Percentiles rank a stretch among this genome's conserved stretches.
Evolutionary conservation across 768 basidiomycete genomes (phyloP).

Genomic region (Lentinula guzmanii): DNA sequence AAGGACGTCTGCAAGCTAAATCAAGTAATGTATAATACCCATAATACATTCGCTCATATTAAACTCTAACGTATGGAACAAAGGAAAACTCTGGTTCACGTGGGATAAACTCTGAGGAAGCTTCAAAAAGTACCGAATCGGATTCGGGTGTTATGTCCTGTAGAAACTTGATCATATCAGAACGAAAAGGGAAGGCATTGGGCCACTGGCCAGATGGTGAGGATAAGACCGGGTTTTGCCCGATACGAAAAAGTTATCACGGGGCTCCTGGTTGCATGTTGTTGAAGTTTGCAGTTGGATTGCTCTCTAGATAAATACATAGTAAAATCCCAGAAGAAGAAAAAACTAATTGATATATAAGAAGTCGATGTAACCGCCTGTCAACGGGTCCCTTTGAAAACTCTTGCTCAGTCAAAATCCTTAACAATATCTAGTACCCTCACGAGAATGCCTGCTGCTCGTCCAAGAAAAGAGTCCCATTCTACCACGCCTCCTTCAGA

Average conservation of each 20-base stretch:
- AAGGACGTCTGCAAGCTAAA: neutral
- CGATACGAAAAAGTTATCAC: constrained; percentile 12
- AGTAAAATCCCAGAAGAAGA: neutral
- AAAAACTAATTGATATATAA: neutral
- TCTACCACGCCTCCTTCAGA: constrained; percentile 63
- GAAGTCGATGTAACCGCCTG: neutral
- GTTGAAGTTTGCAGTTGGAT: neutral
- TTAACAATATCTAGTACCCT: constrained; percentile 6
- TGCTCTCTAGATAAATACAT: neutral
- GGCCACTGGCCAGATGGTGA: constrained; percentile 20
- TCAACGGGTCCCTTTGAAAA: neutral
- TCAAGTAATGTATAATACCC: neutral
- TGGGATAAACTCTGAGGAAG: constrained; percentile 10
- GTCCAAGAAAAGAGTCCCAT: constrained; percentile 59
- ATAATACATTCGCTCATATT: constrained; percentile 1
- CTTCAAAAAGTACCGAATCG: constrained; percentile 5
- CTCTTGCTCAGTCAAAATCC: neutral
- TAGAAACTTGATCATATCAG: neutral
- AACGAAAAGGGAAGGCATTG: constrained; percentile 17
- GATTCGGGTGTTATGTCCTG: neutral
- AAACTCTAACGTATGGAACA: neutral
- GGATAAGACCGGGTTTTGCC: constrained; percentile 33
- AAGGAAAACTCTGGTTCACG: constrained; percentile 7
- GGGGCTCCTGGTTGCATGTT: neutral
- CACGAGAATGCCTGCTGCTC: constrained; percentile 54